Evolutionary conservation across 176 grass and related monocot species (phyloP), one percentile per base, ranked within the genome.

Genomic region (Rhipidocladum racemiflorum): DNA sequence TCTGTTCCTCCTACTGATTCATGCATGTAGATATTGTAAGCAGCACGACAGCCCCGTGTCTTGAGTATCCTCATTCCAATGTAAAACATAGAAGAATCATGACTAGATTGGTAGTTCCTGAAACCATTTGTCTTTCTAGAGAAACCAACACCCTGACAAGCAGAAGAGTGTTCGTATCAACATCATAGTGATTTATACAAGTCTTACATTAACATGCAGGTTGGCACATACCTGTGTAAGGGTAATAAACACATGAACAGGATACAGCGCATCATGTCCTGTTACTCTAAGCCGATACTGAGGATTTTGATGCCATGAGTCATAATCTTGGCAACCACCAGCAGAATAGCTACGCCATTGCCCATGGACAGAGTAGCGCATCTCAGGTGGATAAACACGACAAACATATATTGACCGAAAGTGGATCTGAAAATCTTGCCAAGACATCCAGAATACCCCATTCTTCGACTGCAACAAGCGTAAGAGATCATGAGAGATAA

Each of bases 341-440:
- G 96, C 96, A 66, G 85, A 93, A 81, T 88, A 99, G 73, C 96
- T 91, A 50, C 87, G 88, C 96, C 96, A 99, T 88, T 99, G 92
- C 71, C 96, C 92, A 77, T 99, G 92, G 57, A 99, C 90, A 80
- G 96, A 95, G 40, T 95, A 95, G 11, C 93, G 89, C 92, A 99
- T 99, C 68, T 99, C 96, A 11, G 91, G 80, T 63, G 92, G 96
- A 80, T 99, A 99, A 75, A 99, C 93, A 79, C 96, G 96, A 17
- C 96, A 99, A 64, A 95, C 85, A 87, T 95, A 99, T 91, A 99
- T 99, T 63, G 96, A 99, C 40, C 96, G 87, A 73, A 99, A 99
- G 71, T 99, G 96, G 56, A 99, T 99, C 79, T 99, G 96, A 79
- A 99, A 99, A 70, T 99, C 96, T 95, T 99, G 96, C 96, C 96